phyloP scores from a whole-genome alignment of 2,329 filamentous ascomycete genomes.

The Microcyclosporella mali region DNA sequence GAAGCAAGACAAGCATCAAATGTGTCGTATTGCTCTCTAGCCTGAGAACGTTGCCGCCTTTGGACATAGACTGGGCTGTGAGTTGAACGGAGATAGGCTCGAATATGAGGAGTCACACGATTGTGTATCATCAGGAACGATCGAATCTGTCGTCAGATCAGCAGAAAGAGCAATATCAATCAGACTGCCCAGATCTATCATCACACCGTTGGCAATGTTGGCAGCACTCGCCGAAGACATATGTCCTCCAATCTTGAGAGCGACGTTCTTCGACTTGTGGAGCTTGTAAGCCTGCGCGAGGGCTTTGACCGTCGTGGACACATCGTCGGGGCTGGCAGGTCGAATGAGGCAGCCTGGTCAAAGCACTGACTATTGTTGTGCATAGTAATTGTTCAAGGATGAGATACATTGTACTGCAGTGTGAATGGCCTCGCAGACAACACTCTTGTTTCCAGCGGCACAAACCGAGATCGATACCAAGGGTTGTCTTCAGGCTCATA shows the following conservation, averaged over 20 bases:
- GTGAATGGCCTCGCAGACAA: neutral
- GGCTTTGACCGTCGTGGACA: neutral
- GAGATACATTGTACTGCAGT: neutral
- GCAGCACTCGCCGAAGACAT: constrained; percentile 8
- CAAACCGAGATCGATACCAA: neutral
- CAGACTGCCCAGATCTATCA: constrained; percentile 11
- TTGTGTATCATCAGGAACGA: constrained; percentile 40
- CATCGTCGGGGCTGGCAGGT: neutral
- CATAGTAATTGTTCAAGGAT: neutral
- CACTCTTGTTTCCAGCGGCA: neutral
- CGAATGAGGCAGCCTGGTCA: neutral
- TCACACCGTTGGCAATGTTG: constrained; percentile 17
- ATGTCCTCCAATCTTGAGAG: constrained; percentile 15
- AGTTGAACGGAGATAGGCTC: neutral
- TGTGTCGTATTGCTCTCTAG: neutral
- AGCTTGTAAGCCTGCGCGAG: neutral
- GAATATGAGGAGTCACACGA: neutral
- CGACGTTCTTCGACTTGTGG: constrained; percentile 4
- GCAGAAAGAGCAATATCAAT: constrained; percentile 4
- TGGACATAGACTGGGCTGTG: neutral
- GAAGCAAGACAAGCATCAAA: neutral
- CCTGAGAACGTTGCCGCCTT: neutral
- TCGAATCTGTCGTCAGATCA: constrained; percentile 5
- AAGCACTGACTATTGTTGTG: neutral
- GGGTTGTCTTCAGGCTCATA: neutral